Evolutionary conservation across 1,284 basidiomycete genomes (phyloP), one percentile per base, ranked within the genome.

Genomic region (Filobasidium uniguttulatum): DNA sequence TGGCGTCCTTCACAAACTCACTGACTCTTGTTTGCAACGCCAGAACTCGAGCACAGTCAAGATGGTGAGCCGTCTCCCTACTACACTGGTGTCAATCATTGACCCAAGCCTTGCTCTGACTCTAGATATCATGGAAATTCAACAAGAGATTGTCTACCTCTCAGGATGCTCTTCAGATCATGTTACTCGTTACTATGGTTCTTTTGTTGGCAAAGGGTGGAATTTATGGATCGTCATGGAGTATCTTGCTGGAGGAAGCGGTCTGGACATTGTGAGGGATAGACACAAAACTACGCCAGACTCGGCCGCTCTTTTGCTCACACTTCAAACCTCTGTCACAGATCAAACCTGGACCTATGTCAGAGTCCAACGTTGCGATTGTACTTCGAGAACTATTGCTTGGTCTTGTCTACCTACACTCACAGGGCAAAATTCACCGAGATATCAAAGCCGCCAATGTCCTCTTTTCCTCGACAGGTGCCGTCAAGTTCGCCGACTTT

Each of bases 171-270:
- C 91, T 64, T 94, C 90, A 8, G 85, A 91, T 69, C 88, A 87
- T 66, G 88, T 98, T 50, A 98, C 93, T 31, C 77, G 83, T 43
- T 98, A 97, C 69, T 97, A 94, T 62, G 93, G 89, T 46, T 91
- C 88, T 49, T 98, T 98, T 67, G 87, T 99, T 54, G 40, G 40
- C 15, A 82, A 87, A 57, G 82, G 86, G 14, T 97, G 93, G 75
- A 94, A 96, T 67, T 75, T 99, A 17, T 98, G 94, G 94, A 98
- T 99, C 64, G 77, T 99, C 62, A 98, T 98, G 94, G 93, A 99
- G 68, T 97, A 89, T 67, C 82, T 97, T 46, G 90, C 90, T 0
- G 94, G 93, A 29, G 93, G 93, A n/a, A 96, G 90, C 19, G 96
- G 93, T 71, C 78, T 94, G 46, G 93, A 97, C 67, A 75, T 98